These are phyloP conservation scores for Fistulinella prunicolor DNA, from an alignment of 768 basidiomycete species.

Conservation along the genomic window DNA sequence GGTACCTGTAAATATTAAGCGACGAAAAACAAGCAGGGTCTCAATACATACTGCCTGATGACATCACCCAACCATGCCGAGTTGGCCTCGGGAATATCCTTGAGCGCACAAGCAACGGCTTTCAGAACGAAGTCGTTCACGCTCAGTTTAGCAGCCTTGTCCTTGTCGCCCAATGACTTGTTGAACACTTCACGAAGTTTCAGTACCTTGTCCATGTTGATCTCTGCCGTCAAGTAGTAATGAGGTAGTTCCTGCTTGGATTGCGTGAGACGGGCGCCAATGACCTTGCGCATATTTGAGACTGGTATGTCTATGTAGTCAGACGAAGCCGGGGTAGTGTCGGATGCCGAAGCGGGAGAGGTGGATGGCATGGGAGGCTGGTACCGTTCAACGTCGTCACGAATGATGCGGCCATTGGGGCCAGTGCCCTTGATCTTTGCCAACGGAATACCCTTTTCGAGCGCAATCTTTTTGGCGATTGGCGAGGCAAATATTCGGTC, in stretches of 20 bases:
- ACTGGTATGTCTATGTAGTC: slow-evolving; percentile 90
- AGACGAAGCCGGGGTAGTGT: slow-evolving; percentile 48
- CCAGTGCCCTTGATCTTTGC: slow-evolving; percentile 89
- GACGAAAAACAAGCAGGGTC: neutral
- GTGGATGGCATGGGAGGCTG: slow-evolving; percentile 50
- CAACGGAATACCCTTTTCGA: slow-evolving; percentile 91
- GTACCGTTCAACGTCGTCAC: slow-evolving; percentile 92
- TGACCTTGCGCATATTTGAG: slow-evolving; percentile 92
- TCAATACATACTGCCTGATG: slow-evolving; percentile 78
- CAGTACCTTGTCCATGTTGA: slow-evolving; percentile 94
- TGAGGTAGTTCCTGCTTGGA: slow-evolving; percentile 95
- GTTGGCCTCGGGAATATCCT: slow-evolving; percentile 96
- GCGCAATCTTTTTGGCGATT: slow-evolving; percentile 94
- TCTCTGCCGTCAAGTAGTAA: slow-evolving; percentile 92
- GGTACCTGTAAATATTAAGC: slow-evolving; percentile 56
- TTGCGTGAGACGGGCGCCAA: slow-evolving; percentile 86
- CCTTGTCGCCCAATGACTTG: slow-evolving; percentile 78
- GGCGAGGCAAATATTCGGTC: slow-evolving; percentile 94
- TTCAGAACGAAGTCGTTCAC: slow-evolving; percentile 99
- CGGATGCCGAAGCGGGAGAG: slow-evolving; percentile 41
- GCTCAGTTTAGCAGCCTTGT: slow-evolving; percentile 89
- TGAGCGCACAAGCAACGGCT: slow-evolving; percentile 84
- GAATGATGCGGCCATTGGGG: slow-evolving; percentile 90
- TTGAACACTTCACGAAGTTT: slow-evolving; percentile 97
- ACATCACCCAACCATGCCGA: slow-evolving; percentile 96